Evolutionary conservation across 1,284 basidiomycete genomes (phyloP).

Genomic region (Polyporus tsugae): DNA sequence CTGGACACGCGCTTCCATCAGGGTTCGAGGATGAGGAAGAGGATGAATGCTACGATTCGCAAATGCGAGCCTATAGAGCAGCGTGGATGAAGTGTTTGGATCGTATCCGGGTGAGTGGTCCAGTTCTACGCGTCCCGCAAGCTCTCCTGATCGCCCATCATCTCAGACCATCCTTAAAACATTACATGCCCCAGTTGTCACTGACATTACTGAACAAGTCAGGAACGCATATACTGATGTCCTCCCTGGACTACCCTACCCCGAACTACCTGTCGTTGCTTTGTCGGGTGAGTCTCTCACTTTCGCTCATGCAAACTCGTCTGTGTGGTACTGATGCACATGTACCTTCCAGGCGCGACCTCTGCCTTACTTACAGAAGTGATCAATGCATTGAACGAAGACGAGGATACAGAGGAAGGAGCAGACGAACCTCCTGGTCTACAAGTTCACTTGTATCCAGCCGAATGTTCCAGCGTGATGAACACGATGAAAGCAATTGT

Average conservation of each 20-base stretch:
- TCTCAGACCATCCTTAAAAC: constrained; percentile 25
- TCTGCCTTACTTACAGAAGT: constrained; percentile 56
- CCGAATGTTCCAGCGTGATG: constrained; percentile 62
- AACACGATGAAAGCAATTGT: constrained; percentile 66
- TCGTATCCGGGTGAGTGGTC: constrained; percentile 42
- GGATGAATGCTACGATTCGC: constrained; percentile 41
- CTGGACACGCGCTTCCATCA: constrained; percentile 3
- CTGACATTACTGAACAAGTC: constrained; percentile 36
- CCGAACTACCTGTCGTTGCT: constrained; percentile 68
- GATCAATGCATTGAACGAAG: constrained; percentile 43
- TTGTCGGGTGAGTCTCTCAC: constrained; percentile 40
- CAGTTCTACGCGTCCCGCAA: neutral
- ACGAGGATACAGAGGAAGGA: constrained; percentile 17
- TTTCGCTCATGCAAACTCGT: constrained; percentile 47
- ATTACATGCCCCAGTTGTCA: constrained; percentile 39
- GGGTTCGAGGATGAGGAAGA: constrained; percentile 22
- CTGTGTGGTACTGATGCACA: neutral
- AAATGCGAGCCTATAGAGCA: constrained; percentile 40
- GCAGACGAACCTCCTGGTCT: constrained; percentile 18
- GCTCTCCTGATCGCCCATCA: neutral
- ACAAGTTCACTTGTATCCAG: constrained; percentile 58
- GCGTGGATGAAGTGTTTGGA: constrained; percentile 44
- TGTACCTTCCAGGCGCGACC: constrained; percentile 39
- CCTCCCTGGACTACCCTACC: constrained; percentile 61
- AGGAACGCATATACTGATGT: constrained; percentile 38